Evolutionary conservation across 805 yeast genomes (phyloP), one percentile per base, ranked within the genome.

Genomic region (Suhomyces prunicola): DNA sequence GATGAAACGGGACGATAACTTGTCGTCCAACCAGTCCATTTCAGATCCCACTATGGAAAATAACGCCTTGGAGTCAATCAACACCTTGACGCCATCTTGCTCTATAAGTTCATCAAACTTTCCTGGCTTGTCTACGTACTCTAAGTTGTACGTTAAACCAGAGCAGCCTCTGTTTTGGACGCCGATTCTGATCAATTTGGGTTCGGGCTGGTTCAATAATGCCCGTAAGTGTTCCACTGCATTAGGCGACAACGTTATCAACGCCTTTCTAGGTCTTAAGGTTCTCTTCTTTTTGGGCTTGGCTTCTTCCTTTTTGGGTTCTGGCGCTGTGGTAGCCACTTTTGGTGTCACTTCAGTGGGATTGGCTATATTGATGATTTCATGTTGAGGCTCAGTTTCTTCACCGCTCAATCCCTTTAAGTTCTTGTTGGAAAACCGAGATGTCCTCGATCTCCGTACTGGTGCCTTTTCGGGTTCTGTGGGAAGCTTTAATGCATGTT

Each of bases 21-120:
- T 92, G 65, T 94, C 97, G 65, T 94, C 98, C 47, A 90, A 78
- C 97, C 97, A 94, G 71, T 94, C 99, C 99, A 94, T 94, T 71
- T 92, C 96, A 5, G 96, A 87, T 0, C 99, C 99, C 54, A 94
- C 96, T 45, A 94, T 92, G 60, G 96, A 87, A 70, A 94, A 92
- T 51, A 94, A 78, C 0, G 99, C 99, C 70, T 94, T 94, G 26
- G 98, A 93, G 68, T 94, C 99, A 46, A 94, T 90, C 51, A 92
- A 78, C 2, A 94, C 96, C 68, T 84, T 88, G 41, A 94, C 96
- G 35, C 96, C 97, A 63, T 92, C 97, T 72, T 93, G 98, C 59
- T 83, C 90, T 8, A 94, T 90, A 54, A 87, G 77, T 72, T 94
- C 99, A 70, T 94, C 99, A 64, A 93, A 94, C 73, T 91, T 90